Conservation (phyloP, 2,329 filamentous ascomycete genomes). For the Ascochyta koolunga region DNA sequence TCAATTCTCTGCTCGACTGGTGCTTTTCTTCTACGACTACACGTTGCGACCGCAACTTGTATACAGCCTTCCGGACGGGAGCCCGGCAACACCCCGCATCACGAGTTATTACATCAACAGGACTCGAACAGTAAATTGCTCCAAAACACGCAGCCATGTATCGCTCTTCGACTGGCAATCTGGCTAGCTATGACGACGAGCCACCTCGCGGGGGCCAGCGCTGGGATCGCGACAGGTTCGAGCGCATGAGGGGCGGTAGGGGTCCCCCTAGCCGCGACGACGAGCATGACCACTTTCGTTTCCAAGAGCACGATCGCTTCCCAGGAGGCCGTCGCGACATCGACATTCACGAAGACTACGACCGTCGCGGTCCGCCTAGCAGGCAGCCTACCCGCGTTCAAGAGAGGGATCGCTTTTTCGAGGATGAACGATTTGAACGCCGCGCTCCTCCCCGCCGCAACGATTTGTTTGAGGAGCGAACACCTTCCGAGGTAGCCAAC, state of each 20-base stretch:
- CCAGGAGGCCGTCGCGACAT: constrained; percentile 51
- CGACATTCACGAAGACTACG: constrained; percentile 51
- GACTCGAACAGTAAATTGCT: background rate
- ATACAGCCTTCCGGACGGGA: constrained; percentile 8
- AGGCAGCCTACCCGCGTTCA: constrained; percentile 37
- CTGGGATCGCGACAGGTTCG: constrained; percentile 59
- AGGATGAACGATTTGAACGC: constrained; percentile 59
- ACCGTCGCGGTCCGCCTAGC: constrained; percentile 46
- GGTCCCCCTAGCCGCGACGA: constrained; percentile 57
- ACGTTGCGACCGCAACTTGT: background rate
- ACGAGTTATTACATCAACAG: constrained; percentile 6
- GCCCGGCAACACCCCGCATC: constrained; percentile 27
- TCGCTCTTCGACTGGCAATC: constrained; percentile 51
- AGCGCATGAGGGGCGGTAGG: constrained; percentile 50
- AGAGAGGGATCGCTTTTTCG: constrained; percentile 60
- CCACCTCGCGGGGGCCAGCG: constrained; percentile 47
- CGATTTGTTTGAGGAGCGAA: constrained; percentile 56
- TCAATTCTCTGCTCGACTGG: background rate
- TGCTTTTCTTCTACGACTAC: background rate
- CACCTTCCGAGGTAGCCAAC: constrained; percentile 54
- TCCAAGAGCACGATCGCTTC: constrained; percentile 53
- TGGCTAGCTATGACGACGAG: constrained; percentile 51
- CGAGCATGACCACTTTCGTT: constrained; percentile 48
- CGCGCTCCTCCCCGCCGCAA: constrained; percentile 40
- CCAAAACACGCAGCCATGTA: constrained; percentile 32